Evolutionary conservation across 208 protist genomes (phyloP).

Genomic region (Phytomonas francai): DNA sequence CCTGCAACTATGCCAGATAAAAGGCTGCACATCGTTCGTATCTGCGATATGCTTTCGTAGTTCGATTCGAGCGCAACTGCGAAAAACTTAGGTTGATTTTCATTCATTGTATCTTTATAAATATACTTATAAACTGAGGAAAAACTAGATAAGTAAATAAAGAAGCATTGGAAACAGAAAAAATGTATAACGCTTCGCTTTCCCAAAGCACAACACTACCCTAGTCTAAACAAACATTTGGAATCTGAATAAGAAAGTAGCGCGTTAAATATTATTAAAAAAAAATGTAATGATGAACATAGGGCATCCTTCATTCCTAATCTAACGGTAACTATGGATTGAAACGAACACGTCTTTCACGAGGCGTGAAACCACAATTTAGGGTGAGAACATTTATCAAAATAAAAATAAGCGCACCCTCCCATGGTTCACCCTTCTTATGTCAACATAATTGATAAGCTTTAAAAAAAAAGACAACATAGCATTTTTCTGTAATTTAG

Average conservation of each 20-base stretch:
- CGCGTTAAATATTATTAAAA: slow-evolving; percentile 1
- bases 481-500: not conserved
- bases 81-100: slow-evolving; percentile 26
- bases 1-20: slow-evolving; percentile 68
- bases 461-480: not conserved
- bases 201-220: not conserved
- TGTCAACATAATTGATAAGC: not conserved
- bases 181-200: not conserved
- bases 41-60: slow-evolving; percentile 46
- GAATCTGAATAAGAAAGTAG: not conserved
- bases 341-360: not conserved
- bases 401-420: not conserved
- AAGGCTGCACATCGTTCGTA: slow-evolving; percentile 68
- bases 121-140: not conserved
- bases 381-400: not conserved
- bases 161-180: not conserved
- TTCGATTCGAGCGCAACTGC: slow-evolving; percentile 35
- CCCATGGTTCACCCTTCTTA: not conserved
- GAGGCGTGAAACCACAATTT: not conserved
- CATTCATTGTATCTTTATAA: slow-evolving; percentile 2
- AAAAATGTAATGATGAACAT: slow-evolving; percentile 1
- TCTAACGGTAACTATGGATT: not conserved
- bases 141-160: not conserved
- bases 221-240: slow-evolving; percentile 1
- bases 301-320: not conserved